phyloP scores from a whole-genome alignment of 225 moss, liverwort and hornwort species.

The Antitrichia curtipendula region DNA sequence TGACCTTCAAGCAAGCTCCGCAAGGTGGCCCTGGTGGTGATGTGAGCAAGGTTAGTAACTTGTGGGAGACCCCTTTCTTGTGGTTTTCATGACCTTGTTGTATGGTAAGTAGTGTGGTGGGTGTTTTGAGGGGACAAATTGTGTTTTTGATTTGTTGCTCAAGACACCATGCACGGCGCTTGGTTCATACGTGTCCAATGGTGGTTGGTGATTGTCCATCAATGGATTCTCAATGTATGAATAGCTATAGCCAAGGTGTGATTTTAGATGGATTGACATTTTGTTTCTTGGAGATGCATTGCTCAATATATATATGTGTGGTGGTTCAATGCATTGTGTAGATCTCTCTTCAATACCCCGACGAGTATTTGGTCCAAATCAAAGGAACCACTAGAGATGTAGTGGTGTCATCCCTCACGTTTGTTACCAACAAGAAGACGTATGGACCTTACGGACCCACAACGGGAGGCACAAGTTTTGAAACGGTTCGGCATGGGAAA shows the following conservation, averaged over 20 bases:
- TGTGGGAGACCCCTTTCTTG: background rate
- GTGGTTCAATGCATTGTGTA: background rate
- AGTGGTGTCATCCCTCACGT: background rate
- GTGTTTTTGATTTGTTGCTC: background rate
- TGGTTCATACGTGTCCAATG: background rate
- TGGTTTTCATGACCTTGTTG: background rate
- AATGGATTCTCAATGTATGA: background rate
- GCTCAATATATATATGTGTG: background rate
- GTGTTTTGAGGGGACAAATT: background rate
- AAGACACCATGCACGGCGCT: background rate
- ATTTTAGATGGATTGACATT: background rate
- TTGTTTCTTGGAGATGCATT: background rate
- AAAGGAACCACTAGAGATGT: background rate
- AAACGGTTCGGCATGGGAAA: background rate
- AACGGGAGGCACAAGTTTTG: background rate
- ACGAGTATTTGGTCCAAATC: background rate
- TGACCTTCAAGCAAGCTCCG: background rate
- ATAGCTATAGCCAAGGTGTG: background rate
- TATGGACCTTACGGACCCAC: background rate
- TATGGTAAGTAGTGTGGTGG: background rate
- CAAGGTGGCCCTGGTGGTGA: background rate
- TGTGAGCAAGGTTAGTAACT: background rate
- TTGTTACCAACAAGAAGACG: background rate
- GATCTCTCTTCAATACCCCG: background rate
- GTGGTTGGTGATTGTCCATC: background rate